Conservation (phyloP, 306 rosid genomes). For the Senna siamea region DNA sequence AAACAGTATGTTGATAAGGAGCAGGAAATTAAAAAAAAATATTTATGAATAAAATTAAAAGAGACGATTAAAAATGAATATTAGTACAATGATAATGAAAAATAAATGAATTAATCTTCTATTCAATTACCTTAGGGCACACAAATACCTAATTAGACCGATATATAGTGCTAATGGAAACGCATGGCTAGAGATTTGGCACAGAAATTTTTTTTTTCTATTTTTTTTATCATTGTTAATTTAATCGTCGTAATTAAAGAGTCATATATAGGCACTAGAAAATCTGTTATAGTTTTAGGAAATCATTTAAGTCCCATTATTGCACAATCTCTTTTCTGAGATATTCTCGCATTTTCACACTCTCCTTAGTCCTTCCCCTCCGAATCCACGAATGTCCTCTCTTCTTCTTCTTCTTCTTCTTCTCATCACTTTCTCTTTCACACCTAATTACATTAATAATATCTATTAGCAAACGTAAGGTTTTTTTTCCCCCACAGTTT, state of each 20-base stretch:
- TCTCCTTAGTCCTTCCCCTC: neutral
- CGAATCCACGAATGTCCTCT: neutral
- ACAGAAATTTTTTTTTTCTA: neutral
- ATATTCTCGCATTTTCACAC: constrained; percentile 11
- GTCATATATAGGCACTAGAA: neutral
- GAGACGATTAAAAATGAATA: too few relatives aligned
- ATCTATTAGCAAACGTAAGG: neutral
- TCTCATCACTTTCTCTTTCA: too few relatives aligned
- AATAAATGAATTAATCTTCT: neutral
- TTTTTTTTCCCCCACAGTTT: too few relatives aligned
- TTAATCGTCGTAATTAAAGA: constrained; percentile 12
- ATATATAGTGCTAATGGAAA: neutral
- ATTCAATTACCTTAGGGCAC: too few relatives aligned
- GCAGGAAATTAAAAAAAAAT: too few relatives aligned
- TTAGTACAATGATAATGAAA: neutral
- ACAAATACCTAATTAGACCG: neutral
- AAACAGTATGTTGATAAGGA: neutral
- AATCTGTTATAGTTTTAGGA: constrained; percentile 36
- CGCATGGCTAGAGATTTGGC: too few relatives aligned
- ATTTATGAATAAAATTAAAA: too few relatives aligned
- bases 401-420: neutral
- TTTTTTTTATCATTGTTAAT: neutral
- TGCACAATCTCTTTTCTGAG: neutral
- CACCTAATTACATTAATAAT: too few relatives aligned
- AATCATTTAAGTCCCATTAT: constrained; percentile 10